Evolutionary conservation across 1,284 basidiomycete species (phyloP), one percentile per base, ranked within the genome.

Genomic region (Exobasidium cylindrosporum): DNA sequence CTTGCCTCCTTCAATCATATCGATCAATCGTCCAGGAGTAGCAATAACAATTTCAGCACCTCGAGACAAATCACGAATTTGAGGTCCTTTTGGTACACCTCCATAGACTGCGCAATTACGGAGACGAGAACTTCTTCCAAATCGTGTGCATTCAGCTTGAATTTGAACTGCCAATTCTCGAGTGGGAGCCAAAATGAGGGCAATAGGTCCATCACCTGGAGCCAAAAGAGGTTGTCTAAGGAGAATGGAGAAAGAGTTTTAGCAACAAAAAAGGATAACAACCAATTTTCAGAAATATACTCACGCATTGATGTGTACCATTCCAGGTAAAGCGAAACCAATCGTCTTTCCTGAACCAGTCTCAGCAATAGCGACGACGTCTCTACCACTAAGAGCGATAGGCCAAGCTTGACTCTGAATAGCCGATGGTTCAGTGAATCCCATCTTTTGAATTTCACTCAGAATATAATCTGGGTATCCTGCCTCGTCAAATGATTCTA

Each of bases 351-450:
- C 79, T 43, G 70, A 75, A 71, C 77, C 77, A 31, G 77, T 78
- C 68, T 78, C 75, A 54, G 95, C 93, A 76, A 99, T 93, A 63
- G 96, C 95, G 62, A 97, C 92, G 45, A 97, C 86, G 82, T 97
- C 94, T 67, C 92, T 87, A 70, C 94, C 94, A 67, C 86, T 92
- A 17, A 97, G 83, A 11, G 93, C 93, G 91, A 97, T 96, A 1
- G 94, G 94, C 94, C 94, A 97, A 11, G 94, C 91, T 81, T 98
- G 95, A 78, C 93, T 95, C 82, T 98, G 95, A 78, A 98, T 97
- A 58, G 96, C 87, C 1, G 93, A 93, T 0, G 95, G 95, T 3
- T 85, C 81, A 52, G 85, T 82, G 83, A 98, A 98, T 58, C 95
- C 95, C 83, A 96, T 92, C 30, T 91, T 90, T 69, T 86, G 88